These are phyloP conservation scores for Hymenoscyphus repandus DNA, from an alignment of 2,329 filamentous ascomycete genomes.

Conservation along the genomic window DNA sequence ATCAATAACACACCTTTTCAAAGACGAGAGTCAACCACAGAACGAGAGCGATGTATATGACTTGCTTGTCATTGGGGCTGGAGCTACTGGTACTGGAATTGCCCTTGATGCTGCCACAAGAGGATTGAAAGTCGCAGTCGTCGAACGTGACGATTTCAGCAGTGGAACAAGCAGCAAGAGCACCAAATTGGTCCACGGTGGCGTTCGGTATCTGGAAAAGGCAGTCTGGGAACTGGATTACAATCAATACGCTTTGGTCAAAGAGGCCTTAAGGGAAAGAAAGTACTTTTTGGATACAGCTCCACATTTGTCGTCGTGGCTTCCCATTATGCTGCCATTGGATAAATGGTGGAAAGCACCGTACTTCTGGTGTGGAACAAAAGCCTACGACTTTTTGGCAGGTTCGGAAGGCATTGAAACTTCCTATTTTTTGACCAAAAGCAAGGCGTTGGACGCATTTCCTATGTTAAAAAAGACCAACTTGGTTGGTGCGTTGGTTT, in stretches of 20 bases:
- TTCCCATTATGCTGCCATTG: slow-evolving; percentile 71
- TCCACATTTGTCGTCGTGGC: slow-evolving; percentile 67
- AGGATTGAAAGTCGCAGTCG: slow-evolving; percentile 65
- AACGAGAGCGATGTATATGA: slow-evolving; percentile 53
- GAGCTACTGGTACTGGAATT: slow-evolving; percentile 66
- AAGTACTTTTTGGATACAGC: slow-evolving; percentile 72
- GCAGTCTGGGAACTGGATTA: slow-evolving; percentile 73
- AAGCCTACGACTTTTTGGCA: slow-evolving; percentile 80
- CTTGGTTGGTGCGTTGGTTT: slow-evolving; percentile 76
- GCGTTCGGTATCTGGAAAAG: slow-evolving; percentile 70
- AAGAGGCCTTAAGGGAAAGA: slow-evolving; percentile 67
- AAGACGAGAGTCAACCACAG: slow-evolving; percentile 31
- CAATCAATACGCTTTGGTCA: slow-evolving; percentile 65
- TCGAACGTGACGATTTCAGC: slow-evolving; percentile 70
- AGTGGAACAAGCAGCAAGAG: slow-evolving; percentile 71
- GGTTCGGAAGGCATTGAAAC: slow-evolving; percentile 83
- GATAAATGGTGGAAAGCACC: slow-evolving; percentile 74
- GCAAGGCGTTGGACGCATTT: slow-evolving; percentile 80
- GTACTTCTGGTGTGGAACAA: slow-evolving; percentile 73
- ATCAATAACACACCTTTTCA: slow-evolving; percentile 43
- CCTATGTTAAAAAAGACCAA: slow-evolving; percentile 81
- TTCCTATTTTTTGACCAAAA: slow-evolving; percentile 82
- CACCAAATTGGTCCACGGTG: slow-evolving; percentile 73
- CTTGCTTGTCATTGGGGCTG: slow-evolving; percentile 64
- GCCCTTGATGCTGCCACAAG: slow-evolving; percentile 67